Evolutionary conservation across 2,329 filamentous ascomycete species (phyloP).

Genomic region (Teratosphaeriaceae sp.): DNA sequence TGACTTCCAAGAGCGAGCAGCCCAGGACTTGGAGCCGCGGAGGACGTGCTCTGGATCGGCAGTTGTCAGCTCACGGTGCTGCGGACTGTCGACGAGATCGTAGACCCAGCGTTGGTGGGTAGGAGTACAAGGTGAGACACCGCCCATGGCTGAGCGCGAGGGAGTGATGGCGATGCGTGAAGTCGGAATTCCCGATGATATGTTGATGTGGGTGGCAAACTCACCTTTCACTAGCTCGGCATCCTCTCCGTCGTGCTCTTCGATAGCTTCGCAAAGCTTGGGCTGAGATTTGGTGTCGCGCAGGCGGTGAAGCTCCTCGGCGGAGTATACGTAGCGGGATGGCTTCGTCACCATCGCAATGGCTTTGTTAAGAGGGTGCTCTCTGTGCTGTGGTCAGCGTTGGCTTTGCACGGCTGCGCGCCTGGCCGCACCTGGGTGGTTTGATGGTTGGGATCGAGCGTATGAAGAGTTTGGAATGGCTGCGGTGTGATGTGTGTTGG

Average conservation of each 20-base stretch:
- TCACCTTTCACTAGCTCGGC: slow-evolving; percentile 33
- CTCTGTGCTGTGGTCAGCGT: too few species aligned
- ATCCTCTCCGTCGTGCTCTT: slow-evolving; percentile 30
- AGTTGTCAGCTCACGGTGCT: slow-evolving; percentile 14
- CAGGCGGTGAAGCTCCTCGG: slow-evolving; percentile 30
- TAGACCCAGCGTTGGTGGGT: slow-evolving; percentile 14
- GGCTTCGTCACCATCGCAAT: slow-evolving; percentile 8
- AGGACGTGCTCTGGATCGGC: slow-evolving; percentile 31
- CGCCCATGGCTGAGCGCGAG: too few species aligned
- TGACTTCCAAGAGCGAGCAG: slow-evolving; percentile 30
- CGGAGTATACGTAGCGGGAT: slow-evolving; percentile 31
- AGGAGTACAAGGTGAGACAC: background rate
- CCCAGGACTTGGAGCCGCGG: slow-evolving; percentile 30
- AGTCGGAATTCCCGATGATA: too few species aligned
- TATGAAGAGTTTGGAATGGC: slow-evolving; percentile 32
- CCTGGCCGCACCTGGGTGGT: too few species aligned
- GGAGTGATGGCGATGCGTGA: too few species aligned
- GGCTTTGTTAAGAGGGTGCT: background rate
- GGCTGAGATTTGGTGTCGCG: slow-evolving; percentile 28
- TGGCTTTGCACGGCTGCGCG: too few species aligned
- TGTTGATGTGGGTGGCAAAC: slow-evolving; percentile 5
- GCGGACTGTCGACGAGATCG: slow-evolving; percentile 18
- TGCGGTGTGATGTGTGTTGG: slow-evolving; percentile 22
- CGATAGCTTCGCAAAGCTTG: slow-evolving; percentile 29
- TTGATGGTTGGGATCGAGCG: slow-evolving; percentile 9